Conservation (phyloP, 306 rosid species). For the Inga oerstediana region DNA sequence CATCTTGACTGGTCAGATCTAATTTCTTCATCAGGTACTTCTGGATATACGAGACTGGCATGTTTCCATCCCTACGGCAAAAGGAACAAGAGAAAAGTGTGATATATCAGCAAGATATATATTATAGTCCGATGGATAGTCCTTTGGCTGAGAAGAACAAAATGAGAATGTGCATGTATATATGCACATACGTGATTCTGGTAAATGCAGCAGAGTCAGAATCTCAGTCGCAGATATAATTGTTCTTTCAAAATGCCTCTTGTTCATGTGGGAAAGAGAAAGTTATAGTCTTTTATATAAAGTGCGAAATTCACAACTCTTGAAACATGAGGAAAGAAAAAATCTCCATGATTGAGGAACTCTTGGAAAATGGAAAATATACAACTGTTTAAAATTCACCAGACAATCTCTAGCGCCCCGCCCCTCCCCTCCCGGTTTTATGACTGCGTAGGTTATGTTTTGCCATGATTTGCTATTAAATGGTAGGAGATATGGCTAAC, state of each 20-base stretch:
- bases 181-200: neutral
- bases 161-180: neutral
- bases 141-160: neutral
- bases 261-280: neutral
- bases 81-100: constrained; percentile 4
- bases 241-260: constrained; percentile 1
- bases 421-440: neutral
- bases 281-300: neutral
- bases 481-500: constrained; percentile 4
- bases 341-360: neutral
- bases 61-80: constrained; percentile 76
- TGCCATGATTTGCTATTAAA: neutral
- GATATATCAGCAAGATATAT: constrained; percentile 19
- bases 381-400: neutral
- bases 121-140: neutral
- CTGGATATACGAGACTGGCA: constrained; percentile 78
- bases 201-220: constrained; percentile 16
- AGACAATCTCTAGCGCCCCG: neutral
- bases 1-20: constrained; percentile 69
- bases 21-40: constrained; percentile 81
- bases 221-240: neutral
- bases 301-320: neutral
- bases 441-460: neutral
- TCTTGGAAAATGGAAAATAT: constrained; percentile 4
- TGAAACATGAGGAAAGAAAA: neutral